Conservation (phyloP, 805 yeast genomes). For the Zygosaccharomyces bisporus region DNA sequence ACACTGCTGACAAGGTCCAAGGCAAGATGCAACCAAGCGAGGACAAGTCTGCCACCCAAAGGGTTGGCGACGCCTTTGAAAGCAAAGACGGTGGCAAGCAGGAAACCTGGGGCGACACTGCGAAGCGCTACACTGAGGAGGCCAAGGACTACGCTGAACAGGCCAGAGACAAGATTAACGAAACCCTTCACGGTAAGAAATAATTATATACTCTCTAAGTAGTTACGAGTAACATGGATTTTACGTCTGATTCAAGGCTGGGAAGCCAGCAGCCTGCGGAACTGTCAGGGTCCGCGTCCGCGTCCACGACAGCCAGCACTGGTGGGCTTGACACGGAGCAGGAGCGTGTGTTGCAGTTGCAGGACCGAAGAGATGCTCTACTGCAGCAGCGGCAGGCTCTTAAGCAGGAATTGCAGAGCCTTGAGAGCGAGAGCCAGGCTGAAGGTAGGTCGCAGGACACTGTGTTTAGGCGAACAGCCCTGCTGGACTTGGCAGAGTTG, state of each 20-base stretch:
- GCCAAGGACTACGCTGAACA: conserved; percentile 42
- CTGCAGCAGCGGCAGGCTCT: conserved; percentile 19
- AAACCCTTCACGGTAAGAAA: not conserved
- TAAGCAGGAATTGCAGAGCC: conserved; percentile 19
- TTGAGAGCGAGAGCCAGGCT: not conserved
- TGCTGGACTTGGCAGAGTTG: conserved; percentile 10
- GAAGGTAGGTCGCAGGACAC: conserved; percentile 3
- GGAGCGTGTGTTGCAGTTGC: conserved; percentile 14
- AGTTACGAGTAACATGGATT: conserved; percentile 20
- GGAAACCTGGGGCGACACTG: conserved; percentile 50
- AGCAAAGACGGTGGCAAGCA: conserved; percentile 51
- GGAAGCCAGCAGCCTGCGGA: conserved; percentile 4
- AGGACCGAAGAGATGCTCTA: conserved; percentile 22
- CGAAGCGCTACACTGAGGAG: conserved; percentile 53
- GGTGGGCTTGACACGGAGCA: conserved; percentile 18
- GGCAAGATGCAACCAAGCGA: conserved; percentile 57
- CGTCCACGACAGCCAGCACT: conserved; percentile 5
- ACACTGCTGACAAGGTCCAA: conserved; percentile 61
- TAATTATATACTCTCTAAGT: not conserved
- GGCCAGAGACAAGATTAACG: conserved; percentile 6
- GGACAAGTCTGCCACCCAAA: conserved; percentile 67
- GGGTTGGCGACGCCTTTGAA: conserved; percentile 57
- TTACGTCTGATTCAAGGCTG: conserved; percentile 24
- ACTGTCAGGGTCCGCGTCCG: not conserved
- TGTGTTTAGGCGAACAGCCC: not conserved